These are phyloP conservation scores for Tetracentron sinense DNA, from an alignment of 164 flowering plant species.

Conservation along the genomic window DNA sequence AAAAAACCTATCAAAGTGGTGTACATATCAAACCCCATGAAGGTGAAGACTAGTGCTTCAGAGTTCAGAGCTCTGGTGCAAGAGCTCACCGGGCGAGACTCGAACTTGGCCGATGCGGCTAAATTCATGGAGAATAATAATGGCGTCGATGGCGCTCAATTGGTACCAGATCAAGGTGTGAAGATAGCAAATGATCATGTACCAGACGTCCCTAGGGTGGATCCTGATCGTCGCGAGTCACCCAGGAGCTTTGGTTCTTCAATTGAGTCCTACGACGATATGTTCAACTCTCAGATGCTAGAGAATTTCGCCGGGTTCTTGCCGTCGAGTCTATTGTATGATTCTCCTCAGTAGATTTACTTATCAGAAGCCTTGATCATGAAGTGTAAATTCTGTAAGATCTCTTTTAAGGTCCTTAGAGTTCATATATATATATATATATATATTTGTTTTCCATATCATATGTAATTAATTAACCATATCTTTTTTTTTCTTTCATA, in stretches of 20 bases:
- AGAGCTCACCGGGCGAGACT: slow-evolving; percentile 74
- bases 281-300: slow-evolving; percentile 30
- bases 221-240: not conserved
- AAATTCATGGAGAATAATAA: not conserved
- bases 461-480: too few relatives aligned
- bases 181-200: not conserved
- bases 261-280: slow-evolving; percentile 27
- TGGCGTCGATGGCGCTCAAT: slow-evolving; percentile 1
- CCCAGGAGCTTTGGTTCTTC: slow-evolving; percentile 12
- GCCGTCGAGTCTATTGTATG: slow-evolving; percentile 18
- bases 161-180: slow-evolving; percentile 1
- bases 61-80: slow-evolving; percentile 71
- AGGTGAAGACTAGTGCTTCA: slow-evolving; percentile 61
- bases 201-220: not conserved
- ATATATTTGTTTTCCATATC: too few relatives aligned
- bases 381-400: slow-evolving; percentile 3
- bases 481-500: too few relatives aligned
- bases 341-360: slow-evolving; percentile 22
- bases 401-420: not conserved
- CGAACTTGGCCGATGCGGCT: slow-evolving; percentile 18
- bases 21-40: slow-evolving; percentile 84
- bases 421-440: not conserved
- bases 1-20: slow-evolving; percentile 54
- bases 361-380: slow-evolving; percentile 17
- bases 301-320: slow-evolving; percentile 28